Conservation (phyloP, 176 grass and related monocot genomes). For the Melocanna baccifera region DNA sequence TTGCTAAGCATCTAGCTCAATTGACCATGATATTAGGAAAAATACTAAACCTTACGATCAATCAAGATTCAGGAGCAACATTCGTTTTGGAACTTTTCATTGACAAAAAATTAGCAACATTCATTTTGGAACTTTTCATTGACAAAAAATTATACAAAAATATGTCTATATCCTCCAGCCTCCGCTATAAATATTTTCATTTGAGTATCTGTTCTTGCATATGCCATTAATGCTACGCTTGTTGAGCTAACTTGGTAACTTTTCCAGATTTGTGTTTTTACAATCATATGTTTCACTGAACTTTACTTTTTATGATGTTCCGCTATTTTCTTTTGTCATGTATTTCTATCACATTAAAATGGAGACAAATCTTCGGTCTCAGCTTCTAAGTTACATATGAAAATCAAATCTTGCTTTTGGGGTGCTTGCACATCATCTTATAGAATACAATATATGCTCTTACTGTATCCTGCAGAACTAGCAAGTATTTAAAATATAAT, state of each 20-base stretch:
- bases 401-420: not conserved
- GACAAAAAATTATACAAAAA: not conserved
- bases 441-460: not conserved
- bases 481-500: not conserved
- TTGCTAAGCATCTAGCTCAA: not conserved
- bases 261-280: not conserved
- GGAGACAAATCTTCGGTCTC: not conserved
- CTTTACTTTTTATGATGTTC: not conserved
- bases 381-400: not conserved
- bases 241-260: not conserved
- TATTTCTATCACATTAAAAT: slow-evolving; percentile 23
- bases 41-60: slow-evolving; percentile 9
- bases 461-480: not conserved
- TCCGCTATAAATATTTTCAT: not conserved
- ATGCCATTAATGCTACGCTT: not conserved
- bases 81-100: not conserved
- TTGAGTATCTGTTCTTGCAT: not conserved
- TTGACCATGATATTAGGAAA: not conserved
- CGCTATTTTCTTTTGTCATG: not conserved
- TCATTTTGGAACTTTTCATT: not conserved
- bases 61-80: not conserved
- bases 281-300: not conserved
- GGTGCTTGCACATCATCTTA: not conserved
- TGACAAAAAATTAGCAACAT: not conserved
- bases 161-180: not conserved